Evolutionary conservation across 2,329 filamentous ascomycete genomes (phyloP), one percentile per base, ranked within the genome.

Genomic region (Diaporthe capsici): DNA sequence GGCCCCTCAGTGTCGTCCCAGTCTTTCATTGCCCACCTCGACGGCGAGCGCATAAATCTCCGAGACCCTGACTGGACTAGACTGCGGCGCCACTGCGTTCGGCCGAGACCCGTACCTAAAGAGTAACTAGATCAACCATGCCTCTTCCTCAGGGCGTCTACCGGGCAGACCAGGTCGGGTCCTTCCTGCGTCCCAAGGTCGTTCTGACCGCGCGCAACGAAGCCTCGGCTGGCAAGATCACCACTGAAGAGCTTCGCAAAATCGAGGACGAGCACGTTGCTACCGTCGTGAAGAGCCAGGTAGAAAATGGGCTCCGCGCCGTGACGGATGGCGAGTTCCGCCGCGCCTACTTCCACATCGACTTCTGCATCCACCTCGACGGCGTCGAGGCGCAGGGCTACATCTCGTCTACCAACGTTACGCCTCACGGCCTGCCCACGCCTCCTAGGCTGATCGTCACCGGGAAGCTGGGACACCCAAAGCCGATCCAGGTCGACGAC

Each of bases 281-380:
- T 44, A 79, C 84, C 8, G 87, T 89, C 1, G 88, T 89, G 67
- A 80, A 84, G 74, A 85, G 87, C 78, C 86, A 90, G 79, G 83
- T 90, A 58, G 83, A 83, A 28, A 85, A 84, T 73, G 88, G 89
- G 47, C 81, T 90, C 34, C 85, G 83, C 73, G 85, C 86, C 73
- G 85, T 90, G 61, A 90, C 89, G 12, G 89, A 90, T 76, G 89
- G 89, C 82, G 89, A 90, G 81, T 90, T 89, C 82, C 87, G 89
- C 71, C 87, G 89, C 73, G 86, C 86, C 61, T 91, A 87, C 84
- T 91, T 91, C 83, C 89, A 91, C 81, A 86, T 90, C 76, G 89
- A 91, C 82, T 91, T 90, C 82, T 84, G 91, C 58, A 85, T 88
- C 81, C 86, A 90, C 79, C 83, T 91, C 5, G 84, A 84, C 55